Evolutionary conservation across 768 basidiomycete species (phyloP), one percentile per base, ranked within the genome.

Genomic region (Tylopilus sp.): DNA sequence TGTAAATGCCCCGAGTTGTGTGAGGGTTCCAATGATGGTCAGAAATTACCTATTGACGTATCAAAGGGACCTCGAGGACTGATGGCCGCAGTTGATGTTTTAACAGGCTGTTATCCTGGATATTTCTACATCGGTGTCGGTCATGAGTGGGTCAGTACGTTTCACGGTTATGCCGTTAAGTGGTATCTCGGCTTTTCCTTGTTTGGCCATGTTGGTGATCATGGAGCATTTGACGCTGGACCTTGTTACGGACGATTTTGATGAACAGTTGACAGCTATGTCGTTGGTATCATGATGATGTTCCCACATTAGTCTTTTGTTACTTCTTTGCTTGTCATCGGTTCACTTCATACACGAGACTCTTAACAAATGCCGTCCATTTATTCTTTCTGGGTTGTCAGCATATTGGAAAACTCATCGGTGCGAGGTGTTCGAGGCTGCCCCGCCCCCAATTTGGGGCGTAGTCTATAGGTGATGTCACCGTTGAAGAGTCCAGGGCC

Each of bases 181-280:
- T n/a, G n/a, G 52, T 22, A 13, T 31, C 10, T 30, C 18, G 21
- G 12, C 44, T 33, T 6, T 42, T 52, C 46, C 46, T 25, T 44
- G 38, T 31, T 18, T 18, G 3, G 18, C 48, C 57, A 48, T 7
- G 2, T 20, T 35, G 31, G 20, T 20, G 33, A 36, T 21, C 18
- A 3, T 33, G 52, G 47, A 46, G 40, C 17, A 11, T 48, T 42
- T 36, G 28, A 38, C 11, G 20, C 21, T 21, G 38, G 18, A 21
- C 31, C n/a, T 13, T 20, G 43, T 43, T 43, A 43, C 42, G 44
- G 59, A 59, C 33, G 11, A 18, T 43, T 47, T 59, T 59, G 57
- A 43, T 47, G 57, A 57, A 44, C 39, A 30, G 21, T 28, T n/a
- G 35, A 3, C 33, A 26, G 25, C n/a, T 44, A 2, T 26, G 25